These are phyloP conservation scores for Syzygium aromaticum DNA, from an alignment of 345 rosid species.

Conservation along the genomic window DNA sequence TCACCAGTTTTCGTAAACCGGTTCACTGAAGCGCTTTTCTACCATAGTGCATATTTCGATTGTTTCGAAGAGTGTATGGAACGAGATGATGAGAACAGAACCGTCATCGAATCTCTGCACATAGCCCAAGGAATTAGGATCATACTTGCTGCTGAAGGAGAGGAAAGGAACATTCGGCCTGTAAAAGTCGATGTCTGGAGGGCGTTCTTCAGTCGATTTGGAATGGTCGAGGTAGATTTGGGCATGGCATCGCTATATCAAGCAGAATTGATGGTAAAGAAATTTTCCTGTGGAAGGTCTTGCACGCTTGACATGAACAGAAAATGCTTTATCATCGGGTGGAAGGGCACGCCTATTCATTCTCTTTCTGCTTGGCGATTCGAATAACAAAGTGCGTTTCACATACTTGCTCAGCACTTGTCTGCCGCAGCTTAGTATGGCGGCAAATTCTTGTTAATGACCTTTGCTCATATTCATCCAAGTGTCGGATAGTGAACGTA, in stretches of 20 bases:
- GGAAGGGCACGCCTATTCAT: constrained; percentile 23
- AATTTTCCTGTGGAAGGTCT: constrained; percentile 11
- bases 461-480: background rate
- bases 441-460: background rate
- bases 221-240: constrained; percentile 18
- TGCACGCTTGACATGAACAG: constrained; percentile 15
- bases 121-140: constrained; percentile 5
- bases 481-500: background rate
- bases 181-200: constrained; percentile 24
- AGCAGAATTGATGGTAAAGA: constrained; percentile 7
- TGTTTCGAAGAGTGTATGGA: constrained; percentile 15
- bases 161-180: constrained; percentile 8
- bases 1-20: constrained; percentile 13
- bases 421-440: background rate
- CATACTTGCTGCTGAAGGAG: constrained; percentile 18
- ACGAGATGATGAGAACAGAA: constrained; percentile 6
- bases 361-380: constrained; percentile 21
- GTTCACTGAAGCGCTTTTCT: constrained; percentile 11
- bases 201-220: constrained; percentile 12
- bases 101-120: background rate
- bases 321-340: constrained; percentile 16
- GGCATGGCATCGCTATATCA: constrained; percentile 20
- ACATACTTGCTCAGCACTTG: background rate
- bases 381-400: background rate
- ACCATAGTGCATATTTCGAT: constrained; percentile 21